phyloP scores from a whole-genome alignment of 78 protist species.

The slime mould (Dictyostelium discoideum) region dicty_2.7 NC_007089.4:2244501-2245000 shows the following conservation, averaged over 20 bases:
- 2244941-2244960: not conserved
- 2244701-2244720: conserved; percentile 99
- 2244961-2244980: not conserved
- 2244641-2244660: conserved; percentile 95
- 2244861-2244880: too few species aligned
- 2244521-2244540: conserved; percentile 98
- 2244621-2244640: not conserved
- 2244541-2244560: conserved; percentile 87
- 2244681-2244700: conserved; percentile 98
- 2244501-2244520: conserved; percentile 98
- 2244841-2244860: too few species aligned
- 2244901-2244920: too few species aligned
- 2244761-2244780: too few species aligned
- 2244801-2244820: not conserved
- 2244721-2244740: conserved; percentile 69
- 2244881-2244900: too few species aligned
- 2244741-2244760: not conserved
- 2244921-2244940: too few species aligned
- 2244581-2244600: not conserved
- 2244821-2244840: too few species aligned
- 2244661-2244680: conserved; percentile 98
- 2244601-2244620: not conserved
- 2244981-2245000: too few species aligned
- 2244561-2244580: too few species aligned
- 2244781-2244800: not conserved